A percentile compares a stretch with the other conserved stretches of the same genome.
phyloP scores from a whole-genome alignment of 495 filamentous ascomycete genomes.

The Talaromyces ruber region DNA sequence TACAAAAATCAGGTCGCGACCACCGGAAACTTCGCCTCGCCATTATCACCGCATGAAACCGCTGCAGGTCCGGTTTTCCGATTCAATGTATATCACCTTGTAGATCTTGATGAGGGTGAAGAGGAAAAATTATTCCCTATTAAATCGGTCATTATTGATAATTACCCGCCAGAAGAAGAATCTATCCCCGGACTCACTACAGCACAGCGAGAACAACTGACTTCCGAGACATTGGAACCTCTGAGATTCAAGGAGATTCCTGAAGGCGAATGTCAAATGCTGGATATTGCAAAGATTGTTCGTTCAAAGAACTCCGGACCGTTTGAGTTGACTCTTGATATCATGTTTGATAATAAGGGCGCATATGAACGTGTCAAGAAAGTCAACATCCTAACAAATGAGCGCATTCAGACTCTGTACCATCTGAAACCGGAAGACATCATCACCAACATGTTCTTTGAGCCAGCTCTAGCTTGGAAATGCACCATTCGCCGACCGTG shows the following conservation, averaged over 20 bases:
- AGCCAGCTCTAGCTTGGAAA: constrained; percentile 34
- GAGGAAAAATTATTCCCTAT: constrained; percentile 11
- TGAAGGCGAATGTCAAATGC: constrained; percentile 7
- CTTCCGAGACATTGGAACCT: background rate
- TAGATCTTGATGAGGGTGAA: constrained; percentile 26
- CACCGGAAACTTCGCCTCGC: constrained; percentile 35
- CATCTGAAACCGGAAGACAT: constrained; percentile 23
- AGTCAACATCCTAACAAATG: constrained; percentile 19
- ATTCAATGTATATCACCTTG: constrained; percentile 42
- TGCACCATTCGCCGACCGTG: constrained; percentile 25
- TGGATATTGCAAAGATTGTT: constrained; percentile 32
- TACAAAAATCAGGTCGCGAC: constrained; percentile 37
- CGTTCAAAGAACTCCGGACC: constrained; percentile 44
- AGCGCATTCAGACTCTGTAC: constrained; percentile 22
- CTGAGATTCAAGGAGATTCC: constrained; percentile 2
- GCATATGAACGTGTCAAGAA: constrained; percentile 25
- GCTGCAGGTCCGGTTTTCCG: constrained; percentile 24
- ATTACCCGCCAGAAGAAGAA: background rate
- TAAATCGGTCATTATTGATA: background rate
- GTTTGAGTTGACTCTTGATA: constrained; percentile 41
- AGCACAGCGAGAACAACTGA: background rate
- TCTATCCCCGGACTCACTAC: background rate
- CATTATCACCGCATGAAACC: constrained; percentile 27
- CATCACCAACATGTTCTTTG: constrained; percentile 31
- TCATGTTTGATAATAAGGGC: constrained; percentile 31